Conservation (phyloP, 2,329 filamentous ascomycete genomes). For the Fusarium palustre region DNA sequence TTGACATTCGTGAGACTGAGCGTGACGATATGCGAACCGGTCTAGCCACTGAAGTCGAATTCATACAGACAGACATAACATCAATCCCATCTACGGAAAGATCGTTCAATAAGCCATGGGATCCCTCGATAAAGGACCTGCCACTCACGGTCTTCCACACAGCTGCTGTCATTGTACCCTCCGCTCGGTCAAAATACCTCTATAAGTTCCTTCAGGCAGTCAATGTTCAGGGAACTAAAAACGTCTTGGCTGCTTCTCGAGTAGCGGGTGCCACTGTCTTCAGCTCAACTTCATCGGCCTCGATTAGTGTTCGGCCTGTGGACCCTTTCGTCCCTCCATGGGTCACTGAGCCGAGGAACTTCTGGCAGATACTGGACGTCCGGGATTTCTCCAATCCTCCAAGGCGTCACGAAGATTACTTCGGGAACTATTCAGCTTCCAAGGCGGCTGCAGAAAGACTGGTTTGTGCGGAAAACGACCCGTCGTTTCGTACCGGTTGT, state of each 20-base stretch:
- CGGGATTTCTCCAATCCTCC: neutral
- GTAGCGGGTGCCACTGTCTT: constrained; percentile 2
- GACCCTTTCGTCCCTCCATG: constrained; percentile 11
- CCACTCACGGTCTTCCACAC: constrained; percentile 23
- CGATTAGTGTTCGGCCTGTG: constrained; percentile 2
- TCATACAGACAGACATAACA: constrained; percentile 5
- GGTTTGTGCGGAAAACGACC: neutral
- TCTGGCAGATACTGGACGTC: constrained; percentile 3
- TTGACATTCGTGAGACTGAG: constrained; percentile 14
- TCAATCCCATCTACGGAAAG: neutral
- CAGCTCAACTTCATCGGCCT: constrained; percentile 10
- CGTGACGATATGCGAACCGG: constrained; percentile 10
- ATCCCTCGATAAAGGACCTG: neutral
- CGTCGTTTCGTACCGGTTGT: constrained; percentile 11
- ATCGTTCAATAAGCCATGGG: constrained; percentile 1
- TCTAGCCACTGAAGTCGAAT: neutral
- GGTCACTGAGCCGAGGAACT: neutral
- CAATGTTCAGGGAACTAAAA: constrained; percentile 18
- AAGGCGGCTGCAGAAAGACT: constrained; percentile 8
- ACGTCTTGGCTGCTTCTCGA: constrained; percentile 8
- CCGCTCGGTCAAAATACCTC: constrained; percentile 7
- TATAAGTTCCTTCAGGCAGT: constrained; percentile 2
- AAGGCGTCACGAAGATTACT: neutral
- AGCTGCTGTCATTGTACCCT: constrained; percentile 4
- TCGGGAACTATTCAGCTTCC: neutral